Evolutionary conservation across 2,329 filamentous ascomycete species (phyloP).

Genomic region (Ophiostoma sp.): DNA sequence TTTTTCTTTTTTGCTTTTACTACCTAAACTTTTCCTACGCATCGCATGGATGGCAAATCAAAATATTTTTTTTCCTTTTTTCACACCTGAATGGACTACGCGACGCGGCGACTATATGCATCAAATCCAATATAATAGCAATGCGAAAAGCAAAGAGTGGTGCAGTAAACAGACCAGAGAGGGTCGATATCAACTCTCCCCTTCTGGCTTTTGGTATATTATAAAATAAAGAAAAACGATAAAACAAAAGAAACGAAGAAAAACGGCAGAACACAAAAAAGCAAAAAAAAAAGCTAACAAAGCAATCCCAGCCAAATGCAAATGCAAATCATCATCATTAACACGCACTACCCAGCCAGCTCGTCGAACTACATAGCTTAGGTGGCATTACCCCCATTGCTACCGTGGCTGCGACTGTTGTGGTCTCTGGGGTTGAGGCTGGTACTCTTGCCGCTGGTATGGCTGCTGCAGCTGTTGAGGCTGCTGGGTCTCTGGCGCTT

Average conservation of each 20-base stretch:
- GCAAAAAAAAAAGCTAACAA: background rate
- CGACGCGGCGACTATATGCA: background rate
- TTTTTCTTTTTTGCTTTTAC: background rate
- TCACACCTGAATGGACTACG: background rate
- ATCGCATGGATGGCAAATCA: conserved; percentile 1
- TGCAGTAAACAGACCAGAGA: background rate
- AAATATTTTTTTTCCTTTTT: background rate
- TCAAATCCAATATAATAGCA: too few species aligned
- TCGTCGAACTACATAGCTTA: background rate
- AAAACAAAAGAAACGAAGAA: background rate
- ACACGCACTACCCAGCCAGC: too few species aligned
- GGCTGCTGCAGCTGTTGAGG: background rate
- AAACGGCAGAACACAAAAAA: background rate
- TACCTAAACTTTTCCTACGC: background rate
- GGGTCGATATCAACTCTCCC: background rate
- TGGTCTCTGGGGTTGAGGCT: background rate
- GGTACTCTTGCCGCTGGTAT: background rate
- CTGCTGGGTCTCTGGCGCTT: background rate
- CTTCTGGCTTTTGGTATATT: background rate
- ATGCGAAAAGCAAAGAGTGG: too few species aligned
- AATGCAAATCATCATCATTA: conserved; percentile 21
- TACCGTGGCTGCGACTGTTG: background rate
- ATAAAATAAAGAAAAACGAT: background rate
- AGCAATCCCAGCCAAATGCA: background rate
- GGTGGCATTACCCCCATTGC: background rate